A percentile compares a stretch with the other conserved stretches of the same genome.
Conservation (phyloP, 2,329 filamentous ascomycete genomes). For the Epichloe sylvatica region DNA sequence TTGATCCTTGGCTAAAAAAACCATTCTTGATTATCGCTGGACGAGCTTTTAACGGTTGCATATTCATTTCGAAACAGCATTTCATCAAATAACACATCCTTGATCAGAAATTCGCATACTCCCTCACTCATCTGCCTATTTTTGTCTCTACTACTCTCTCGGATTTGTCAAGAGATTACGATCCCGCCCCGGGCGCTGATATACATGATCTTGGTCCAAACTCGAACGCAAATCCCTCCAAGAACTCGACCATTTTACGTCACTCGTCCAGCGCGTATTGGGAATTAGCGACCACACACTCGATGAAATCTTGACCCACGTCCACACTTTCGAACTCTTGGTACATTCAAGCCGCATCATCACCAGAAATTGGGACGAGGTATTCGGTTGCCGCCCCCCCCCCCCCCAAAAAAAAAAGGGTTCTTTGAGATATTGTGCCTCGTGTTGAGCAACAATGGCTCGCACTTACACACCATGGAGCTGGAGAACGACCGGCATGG, state of each 20-base stretch:
- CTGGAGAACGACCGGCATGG: constrained; percentile 15
- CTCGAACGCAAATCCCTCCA: too few relatives aligned
- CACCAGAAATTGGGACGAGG: too few relatives aligned
- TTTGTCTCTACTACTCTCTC: neutral
- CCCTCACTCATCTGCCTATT: neutral
- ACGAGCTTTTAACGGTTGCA: neutral
- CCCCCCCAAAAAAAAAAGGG: too few relatives aligned
- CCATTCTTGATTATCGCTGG: constrained; percentile 10
- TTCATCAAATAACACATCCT: neutral
- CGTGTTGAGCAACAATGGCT: constrained; percentile 18
- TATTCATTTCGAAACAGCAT: neutral
- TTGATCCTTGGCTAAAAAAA: constrained; percentile 41
- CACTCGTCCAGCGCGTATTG: too few relatives aligned
- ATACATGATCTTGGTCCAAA: too few relatives aligned
- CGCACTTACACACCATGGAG: constrained; percentile 17
- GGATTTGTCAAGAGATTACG: neutral
- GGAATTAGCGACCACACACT: too few relatives aligned
- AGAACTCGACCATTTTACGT: too few relatives aligned
- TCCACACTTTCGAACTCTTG: too few relatives aligned
- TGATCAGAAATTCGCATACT: neutral
- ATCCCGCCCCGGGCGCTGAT: neutral
- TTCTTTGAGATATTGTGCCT: neutral
- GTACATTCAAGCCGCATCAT: too few relatives aligned
- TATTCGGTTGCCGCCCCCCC: too few relatives aligned
- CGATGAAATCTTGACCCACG: too few relatives aligned